These are phyloP conservation scores for Plectosphaerella sp. DNA, from an alignment of 2,329 filamentous ascomycete genomes.

Conservation along the genomic window DNA sequence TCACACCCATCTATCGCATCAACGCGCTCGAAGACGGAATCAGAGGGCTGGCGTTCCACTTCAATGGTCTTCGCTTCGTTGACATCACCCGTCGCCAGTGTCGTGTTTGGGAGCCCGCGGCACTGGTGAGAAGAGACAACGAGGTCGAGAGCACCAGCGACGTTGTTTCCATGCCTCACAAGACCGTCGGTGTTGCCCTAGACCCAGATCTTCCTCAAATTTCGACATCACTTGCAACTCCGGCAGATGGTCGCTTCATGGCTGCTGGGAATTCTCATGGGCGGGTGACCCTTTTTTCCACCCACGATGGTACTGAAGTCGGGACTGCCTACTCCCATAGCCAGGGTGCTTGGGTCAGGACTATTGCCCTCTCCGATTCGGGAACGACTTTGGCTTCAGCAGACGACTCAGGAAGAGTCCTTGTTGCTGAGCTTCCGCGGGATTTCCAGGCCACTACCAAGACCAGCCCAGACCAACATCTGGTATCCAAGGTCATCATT, in stretches of 20 bases:
- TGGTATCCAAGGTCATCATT: conserved; percentile 6
- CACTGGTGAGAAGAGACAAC: conserved; percentile 18
- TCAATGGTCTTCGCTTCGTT: conserved; percentile 23
- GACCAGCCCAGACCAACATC: neutral
- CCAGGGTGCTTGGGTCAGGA: conserved; percentile 11
- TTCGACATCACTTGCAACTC: conserved; percentile 10
- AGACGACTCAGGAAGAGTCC: conserved; percentile 18
- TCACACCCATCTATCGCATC: conserved; percentile 22
- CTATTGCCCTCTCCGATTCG: conserved; percentile 13
- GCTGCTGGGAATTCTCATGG: conserved; percentile 20
- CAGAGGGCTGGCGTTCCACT: conserved; percentile 20
- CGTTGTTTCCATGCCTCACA: neutral
- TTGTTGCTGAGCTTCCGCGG: conserved; percentile 13
- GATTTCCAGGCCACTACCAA: neutral
- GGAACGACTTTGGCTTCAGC: conserved; percentile 17
- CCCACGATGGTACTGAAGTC: conserved; percentile 9
- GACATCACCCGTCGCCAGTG: conserved; percentile 24
- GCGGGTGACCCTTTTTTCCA: conserved; percentile 16
- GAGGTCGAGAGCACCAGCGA: conserved; percentile 15
- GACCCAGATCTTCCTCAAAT: conserved; percentile 13
- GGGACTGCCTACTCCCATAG: conserved; percentile 17
- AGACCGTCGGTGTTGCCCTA: conserved; percentile 8
- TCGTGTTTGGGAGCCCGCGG: conserved; percentile 29
- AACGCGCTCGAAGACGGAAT: conserved; percentile 20
- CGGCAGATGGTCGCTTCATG: conserved; percentile 11